Evolutionary conservation across 1,284 basidiomycete genomes (phyloP).

Genomic region (Trichosporon faecale): DNA sequence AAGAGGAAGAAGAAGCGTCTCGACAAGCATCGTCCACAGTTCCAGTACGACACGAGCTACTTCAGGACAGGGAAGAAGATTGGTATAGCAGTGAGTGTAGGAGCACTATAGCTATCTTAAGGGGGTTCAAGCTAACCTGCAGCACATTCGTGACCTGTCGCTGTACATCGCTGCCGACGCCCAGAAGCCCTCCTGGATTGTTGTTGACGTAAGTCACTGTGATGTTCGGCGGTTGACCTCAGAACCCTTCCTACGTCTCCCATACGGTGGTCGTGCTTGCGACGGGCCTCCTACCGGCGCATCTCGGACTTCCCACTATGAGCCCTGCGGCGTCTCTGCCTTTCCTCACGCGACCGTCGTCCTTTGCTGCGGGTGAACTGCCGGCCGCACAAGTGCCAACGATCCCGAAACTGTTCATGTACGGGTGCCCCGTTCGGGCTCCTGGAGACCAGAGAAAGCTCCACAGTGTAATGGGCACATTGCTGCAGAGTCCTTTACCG

Average conservation of each 20-base stretch:
- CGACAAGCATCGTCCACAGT: constrained; percentile 65
- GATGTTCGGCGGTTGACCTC: constrained; percentile 1
- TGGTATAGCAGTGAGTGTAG: constrained; percentile 66
- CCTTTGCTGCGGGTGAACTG: constrained; percentile 33
- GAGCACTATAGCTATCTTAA: not conserved
- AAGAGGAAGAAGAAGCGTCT: constrained; percentile 72
- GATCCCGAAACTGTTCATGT: constrained; percentile 76
- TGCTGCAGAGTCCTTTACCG: constrained; percentile 75
- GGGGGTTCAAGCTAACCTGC: constrained; percentile 18
- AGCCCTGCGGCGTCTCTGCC: constrained; percentile 59
- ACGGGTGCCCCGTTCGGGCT: constrained; percentile 83
- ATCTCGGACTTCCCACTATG: constrained; percentile 62
- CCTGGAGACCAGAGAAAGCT: constrained; percentile 79
- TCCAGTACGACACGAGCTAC: constrained; percentile 72
- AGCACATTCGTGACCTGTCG: constrained; percentile 82
- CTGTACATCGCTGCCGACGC: constrained; percentile 77
- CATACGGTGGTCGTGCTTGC: constrained; percentile 75
- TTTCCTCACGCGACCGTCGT: constrained; percentile 59
- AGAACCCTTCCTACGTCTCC: constrained; percentile 69
- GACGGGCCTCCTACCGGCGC: constrained; percentile 71
- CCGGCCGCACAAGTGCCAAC: constrained; percentile 60
- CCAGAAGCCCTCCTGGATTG: constrained; percentile 75
- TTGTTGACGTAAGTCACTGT: constrained; percentile 63
- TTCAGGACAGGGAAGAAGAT: constrained; percentile 69
- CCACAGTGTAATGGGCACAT: constrained; percentile 75